phyloP scores from a whole-genome alignment of 2,329 filamentous ascomycete species.

The Zopfia rhizophila region DNA sequence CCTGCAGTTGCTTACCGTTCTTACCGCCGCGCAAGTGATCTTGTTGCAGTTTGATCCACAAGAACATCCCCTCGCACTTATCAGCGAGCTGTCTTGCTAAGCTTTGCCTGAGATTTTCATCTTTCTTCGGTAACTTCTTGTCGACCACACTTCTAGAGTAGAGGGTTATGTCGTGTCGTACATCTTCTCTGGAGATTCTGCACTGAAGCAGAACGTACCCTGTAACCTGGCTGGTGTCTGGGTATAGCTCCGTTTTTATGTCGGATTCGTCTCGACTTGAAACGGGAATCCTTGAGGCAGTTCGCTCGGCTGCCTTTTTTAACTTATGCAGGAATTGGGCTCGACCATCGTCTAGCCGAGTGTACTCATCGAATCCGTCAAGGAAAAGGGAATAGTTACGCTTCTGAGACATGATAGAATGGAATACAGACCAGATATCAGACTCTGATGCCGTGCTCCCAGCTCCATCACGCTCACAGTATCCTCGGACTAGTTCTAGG shows the following conservation, averaged over 20 bases:
- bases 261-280: constrained; percentile 36
- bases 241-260: constrained; percentile 31
- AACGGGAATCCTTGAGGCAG: constrained; percentile 30
- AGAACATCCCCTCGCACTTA: constrained; percentile 47
- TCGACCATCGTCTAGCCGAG: constrained; percentile 12
- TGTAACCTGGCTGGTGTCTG: constrained; percentile 8
- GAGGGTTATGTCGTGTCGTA: constrained; percentile 28
- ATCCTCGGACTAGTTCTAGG: constrained; percentile 12
- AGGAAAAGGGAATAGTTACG: constrained; percentile 31
- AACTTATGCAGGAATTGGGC: constrained; percentile 27
- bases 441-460: constrained; percentile 16
- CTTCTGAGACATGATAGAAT: constrained; percentile 11
- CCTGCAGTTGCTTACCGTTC: constrained; percentile 41
- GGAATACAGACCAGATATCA: constrained; percentile 11
- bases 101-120: constrained; percentile 8
- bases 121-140: constrained; percentile 40
- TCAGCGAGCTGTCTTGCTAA: constrained; percentile 37
- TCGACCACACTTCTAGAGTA: constrained; percentile 41
- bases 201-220: constrained; percentile 13
- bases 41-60: constrained; percentile 47
- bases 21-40: constrained; percentile 32
- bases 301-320: constrained; percentile 1
- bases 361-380: constrained; percentile 52
- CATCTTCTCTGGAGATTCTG: constrained; percentile 28
- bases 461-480: background rate